These are phyloP conservation scores for Amaranthus tricolor DNA, from an alignment of 179 eudicot genomes.

Conservation along the genomic window DNA sequence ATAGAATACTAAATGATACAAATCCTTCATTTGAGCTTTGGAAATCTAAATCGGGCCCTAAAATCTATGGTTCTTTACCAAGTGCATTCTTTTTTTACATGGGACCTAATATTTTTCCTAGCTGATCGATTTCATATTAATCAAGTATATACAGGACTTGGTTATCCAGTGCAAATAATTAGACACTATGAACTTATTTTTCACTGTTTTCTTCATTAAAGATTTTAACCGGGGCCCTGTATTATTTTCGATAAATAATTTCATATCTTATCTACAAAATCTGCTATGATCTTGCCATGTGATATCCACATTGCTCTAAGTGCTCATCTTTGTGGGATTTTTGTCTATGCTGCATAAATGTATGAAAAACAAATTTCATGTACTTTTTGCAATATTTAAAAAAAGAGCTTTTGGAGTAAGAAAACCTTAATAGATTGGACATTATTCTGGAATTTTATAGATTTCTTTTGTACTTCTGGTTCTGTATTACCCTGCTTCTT, in stretches of 20 bases:
- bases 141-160: slow-evolving; percentile 8
- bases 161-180: slow-evolving; percentile 17
- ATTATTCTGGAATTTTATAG: slow-evolving; percentile 14
- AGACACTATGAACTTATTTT: not conserved
- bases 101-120: slow-evolving; percentile 25
- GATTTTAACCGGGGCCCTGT: slow-evolving; percentile 18
- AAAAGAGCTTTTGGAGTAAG: slow-evolving; percentile 5
- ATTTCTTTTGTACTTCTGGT: slow-evolving; percentile 19
- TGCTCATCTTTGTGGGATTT: slow-evolving; percentile 22
- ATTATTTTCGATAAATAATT: slow-evolving; percentile 18
- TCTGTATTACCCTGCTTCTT: slow-evolving; percentile 20
- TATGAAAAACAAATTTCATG: slow-evolving; percentile 18
- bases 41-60: slow-evolving; percentile 38
- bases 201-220: slow-evolving; percentile 16
- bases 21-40: slow-evolving; percentile 24
- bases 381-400: not conserved
- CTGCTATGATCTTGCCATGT: slow-evolving; percentile 34
- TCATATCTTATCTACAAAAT: slow-evolving; percentile 25
- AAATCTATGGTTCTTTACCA: slow-evolving; percentile 32
- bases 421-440: slow-evolving; percentile 22
- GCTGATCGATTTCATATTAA: slow-evolving; percentile 3
- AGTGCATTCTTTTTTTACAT: slow-evolving; percentile 22
- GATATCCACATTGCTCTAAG: slow-evolving; percentile 28
- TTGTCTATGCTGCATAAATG: not conserved
- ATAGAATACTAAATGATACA: not conserved